phyloP scores from a whole-genome alignment of 2,329 filamentous ascomycete genomes.

The Pseudovirgaria hyperparasitica region DNA sequence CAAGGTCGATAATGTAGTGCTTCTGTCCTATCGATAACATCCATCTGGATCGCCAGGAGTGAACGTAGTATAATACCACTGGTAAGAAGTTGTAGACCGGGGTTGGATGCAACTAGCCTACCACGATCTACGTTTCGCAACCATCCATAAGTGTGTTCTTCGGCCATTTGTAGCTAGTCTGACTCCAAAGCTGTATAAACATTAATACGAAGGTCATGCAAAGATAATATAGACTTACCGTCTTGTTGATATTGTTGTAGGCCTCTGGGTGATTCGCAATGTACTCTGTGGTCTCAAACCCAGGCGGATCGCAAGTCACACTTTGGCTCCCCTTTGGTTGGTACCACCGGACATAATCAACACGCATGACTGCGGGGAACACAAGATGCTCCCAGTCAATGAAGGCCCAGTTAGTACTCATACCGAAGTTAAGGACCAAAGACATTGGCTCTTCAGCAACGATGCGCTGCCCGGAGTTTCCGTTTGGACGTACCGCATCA shows the following conservation, averaged over 20 bases:
- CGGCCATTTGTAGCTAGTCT: constrained; percentile 46
- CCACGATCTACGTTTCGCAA: too few relatives aligned
- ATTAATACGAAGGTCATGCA: background rate
- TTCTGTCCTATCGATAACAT: too few relatives aligned
- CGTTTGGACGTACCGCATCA: constrained; percentile 39
- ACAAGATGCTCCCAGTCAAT: constrained; percentile 32
- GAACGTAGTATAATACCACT: too few relatives aligned
- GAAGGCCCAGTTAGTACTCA: constrained; percentile 37
- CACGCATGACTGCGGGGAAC: constrained; percentile 40
- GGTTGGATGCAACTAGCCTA: too few relatives aligned
- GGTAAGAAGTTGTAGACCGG: too few relatives aligned
- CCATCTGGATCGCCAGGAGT: too few relatives aligned
- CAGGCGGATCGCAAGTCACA: constrained; percentile 43
- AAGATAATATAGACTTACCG: constrained; percentile 26
- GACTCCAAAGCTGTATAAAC: constrained; percentile 6
- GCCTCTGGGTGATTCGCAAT: constrained; percentile 34
- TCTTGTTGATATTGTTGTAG: constrained; percentile 39
- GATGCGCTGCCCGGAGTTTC: constrained; percentile 36
- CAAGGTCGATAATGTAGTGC: too few relatives aligned
- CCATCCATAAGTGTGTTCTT: constrained; percentile 48
- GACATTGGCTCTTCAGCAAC: constrained; percentile 42
- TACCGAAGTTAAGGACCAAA: constrained; percentile 40
- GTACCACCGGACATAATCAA: constrained; percentile 44
- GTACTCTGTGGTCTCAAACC: constrained; percentile 39
- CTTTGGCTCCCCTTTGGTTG: constrained; percentile 35